Percentiles rank a stretch among this genome's conserved stretches.
phyloP scores from a whole-genome alignment of 345 rosid genomes.

The Pugionium dolabratum region DNA sequence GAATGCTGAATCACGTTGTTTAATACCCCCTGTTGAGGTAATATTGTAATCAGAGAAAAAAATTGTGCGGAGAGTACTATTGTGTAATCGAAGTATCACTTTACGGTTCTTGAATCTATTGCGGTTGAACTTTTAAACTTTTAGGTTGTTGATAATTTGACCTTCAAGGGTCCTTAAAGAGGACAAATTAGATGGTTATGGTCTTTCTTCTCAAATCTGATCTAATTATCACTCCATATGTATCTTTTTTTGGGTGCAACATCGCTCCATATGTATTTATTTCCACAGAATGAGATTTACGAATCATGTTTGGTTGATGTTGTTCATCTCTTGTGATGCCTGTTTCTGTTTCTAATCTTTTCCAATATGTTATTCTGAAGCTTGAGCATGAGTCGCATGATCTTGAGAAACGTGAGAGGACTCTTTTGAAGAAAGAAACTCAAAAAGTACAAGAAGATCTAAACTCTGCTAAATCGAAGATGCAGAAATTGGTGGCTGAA shows the following conservation, averaged over 20 bases:
- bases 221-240: no score
- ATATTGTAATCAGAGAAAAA: background rate
- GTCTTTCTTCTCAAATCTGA: background rate
- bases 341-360: constrained; percentile 17
- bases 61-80: background rate
- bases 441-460: constrained; percentile 59
- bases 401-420: constrained; percentile 58
- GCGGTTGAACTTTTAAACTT: background rate
- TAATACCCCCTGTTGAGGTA: constrained; percentile 1
- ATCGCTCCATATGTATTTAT: no score
- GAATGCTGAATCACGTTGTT: background rate
- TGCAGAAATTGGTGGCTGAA: constrained; percentile 54
- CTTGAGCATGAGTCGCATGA: constrained; percentile 68
- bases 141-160: background rate
- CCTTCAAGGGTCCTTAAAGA: background rate
- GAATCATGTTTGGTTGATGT: background rate
- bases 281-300: background rate
- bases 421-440: constrained; percentile 62
- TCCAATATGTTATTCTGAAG: constrained; percentile 43
- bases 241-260: no score
- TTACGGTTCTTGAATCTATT: background rate
- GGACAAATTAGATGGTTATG: constrained; percentile 7
- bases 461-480: constrained; percentile 51
- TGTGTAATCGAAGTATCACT: background rate
- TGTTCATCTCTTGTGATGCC: constrained; percentile 5